phyloP scores from a whole-genome alignment of 2,329 filamentous ascomycete genomes.

The Aspergillus melleus region DNA sequence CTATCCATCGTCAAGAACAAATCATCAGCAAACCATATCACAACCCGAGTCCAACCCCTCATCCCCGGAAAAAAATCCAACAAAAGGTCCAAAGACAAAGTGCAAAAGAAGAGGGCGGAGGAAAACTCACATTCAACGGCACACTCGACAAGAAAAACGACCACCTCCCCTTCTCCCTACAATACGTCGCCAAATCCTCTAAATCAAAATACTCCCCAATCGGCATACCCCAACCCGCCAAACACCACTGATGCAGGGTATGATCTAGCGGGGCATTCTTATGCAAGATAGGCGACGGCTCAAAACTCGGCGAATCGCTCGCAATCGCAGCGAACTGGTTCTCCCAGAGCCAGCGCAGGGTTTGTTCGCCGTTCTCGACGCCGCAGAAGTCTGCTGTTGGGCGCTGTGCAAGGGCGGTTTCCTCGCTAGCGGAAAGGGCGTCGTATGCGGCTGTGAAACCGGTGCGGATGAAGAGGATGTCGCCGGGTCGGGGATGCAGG shows the following conservation, averaged over 20 bases:
- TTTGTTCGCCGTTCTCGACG: slow-evolving; percentile 49
- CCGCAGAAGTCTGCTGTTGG: slow-evolving; percentile 37
- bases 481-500: slow-evolving; percentile 47
- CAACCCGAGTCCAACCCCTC: neutral
- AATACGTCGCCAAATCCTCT: slow-evolving; percentile 41
- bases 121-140: slow-evolving; percentile 44
- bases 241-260: slow-evolving; percentile 35
- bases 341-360: slow-evolving; percentile 59
- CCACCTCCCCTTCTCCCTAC: slow-evolving; percentile 38
- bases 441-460: slow-evolving; percentile 53
- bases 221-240: slow-evolving; percentile 51
- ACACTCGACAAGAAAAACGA: slow-evolving; percentile 52
- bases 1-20: slow-evolving; percentile 11
- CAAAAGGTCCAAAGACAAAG: no score
- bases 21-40: neutral
- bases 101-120: neutral
- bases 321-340: slow-evolving; percentile 57
- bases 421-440: slow-evolving; percentile 37
- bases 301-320: slow-evolving; percentile 57
- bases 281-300: slow-evolving; percentile 40
- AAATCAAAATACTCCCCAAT: slow-evolving; percentile 50
- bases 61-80: neutral
- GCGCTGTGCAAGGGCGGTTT: slow-evolving; percentile 35
- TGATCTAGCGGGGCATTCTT: slow-evolving; percentile 32
- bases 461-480: slow-evolving; percentile 58